Base-by-base conservation (phyloP, 1,139 yeast species). In the Yamadazyma mexicana region DNA sequence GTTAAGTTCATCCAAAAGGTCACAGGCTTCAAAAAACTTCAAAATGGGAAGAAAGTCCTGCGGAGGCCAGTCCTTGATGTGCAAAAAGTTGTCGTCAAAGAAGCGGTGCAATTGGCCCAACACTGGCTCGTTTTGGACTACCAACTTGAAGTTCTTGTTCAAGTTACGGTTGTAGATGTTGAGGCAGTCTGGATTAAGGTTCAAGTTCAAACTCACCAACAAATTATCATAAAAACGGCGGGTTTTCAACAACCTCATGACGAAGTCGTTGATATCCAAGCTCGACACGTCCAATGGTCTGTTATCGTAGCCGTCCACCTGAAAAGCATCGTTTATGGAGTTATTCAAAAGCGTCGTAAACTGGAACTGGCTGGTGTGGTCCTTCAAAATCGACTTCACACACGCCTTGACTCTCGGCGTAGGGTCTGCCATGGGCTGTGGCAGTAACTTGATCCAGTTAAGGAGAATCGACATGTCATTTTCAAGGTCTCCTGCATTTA, bases 381-480 rank as follows among this genome's bases (percentile, higher is more conserved):
- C 69, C 38, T 68, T 68, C 15, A 70, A 52, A 38, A 75, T 67
- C 11, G 67, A 55, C 32, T 66, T 52, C 5, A 70, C 64, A 2
- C 76, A 75, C 3, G 67, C 56, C 29, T 57, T 62, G 6, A 69
- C 59, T 33, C 77, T 46, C 15, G 60, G 65, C 14, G 69, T 55
- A 0, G 75, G 73, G 24, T 65, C 70, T 2, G 34, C 25, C 17
- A 49, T 39, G 20, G 41, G 48, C 26, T 32, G 40, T 9, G 52
- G 52, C 8, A 25, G n/a, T 11, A 48, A 39, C 37, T 53, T 53
- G 26, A 72, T 55, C 74, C 75, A 72, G 38, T 67, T 52, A 9
- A 73, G 55, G 9, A 72, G 54, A 29, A 64, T 56, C 25, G 62
- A 61, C 10, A 70, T 55, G 45, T 73, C 78, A 46, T 69, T 71